Evolutionary conservation across 352 stramenopile species (phyloP).

Genomic region (Globisporangium nagaii): DNA sequence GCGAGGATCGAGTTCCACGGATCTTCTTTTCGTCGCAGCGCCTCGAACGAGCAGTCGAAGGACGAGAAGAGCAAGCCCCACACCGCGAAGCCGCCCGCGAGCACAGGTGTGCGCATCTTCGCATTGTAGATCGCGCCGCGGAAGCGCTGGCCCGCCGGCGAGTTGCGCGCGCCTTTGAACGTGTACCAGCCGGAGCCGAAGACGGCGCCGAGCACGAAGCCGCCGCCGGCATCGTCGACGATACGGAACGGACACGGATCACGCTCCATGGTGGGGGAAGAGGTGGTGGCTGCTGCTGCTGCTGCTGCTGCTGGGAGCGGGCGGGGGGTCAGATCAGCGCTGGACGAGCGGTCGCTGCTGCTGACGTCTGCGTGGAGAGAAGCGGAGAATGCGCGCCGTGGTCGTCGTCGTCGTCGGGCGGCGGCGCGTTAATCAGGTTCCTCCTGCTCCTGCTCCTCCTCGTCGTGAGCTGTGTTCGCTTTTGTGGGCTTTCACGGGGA

Average conservation of each 20-base stretch:
- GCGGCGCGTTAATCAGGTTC: slow-evolving; percentile 7
- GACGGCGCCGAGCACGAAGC: slow-evolving; percentile 95
- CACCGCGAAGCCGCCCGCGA: slow-evolving; percentile 91
- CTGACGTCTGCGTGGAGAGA: background rate
- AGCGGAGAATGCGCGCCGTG: no score
- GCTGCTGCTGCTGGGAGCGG: background rate
- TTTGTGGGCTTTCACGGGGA: slow-evolving; percentile 6
- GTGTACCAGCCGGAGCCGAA: slow-evolving; percentile 96
- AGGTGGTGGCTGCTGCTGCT: background rate
- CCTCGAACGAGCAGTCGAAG: slow-evolving; percentile 97
- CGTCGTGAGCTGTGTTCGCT: slow-evolving; percentile 1
- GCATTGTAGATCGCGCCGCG: slow-evolving; percentile 91
- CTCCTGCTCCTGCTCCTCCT: no score
- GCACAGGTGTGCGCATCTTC: slow-evolving; percentile 91
- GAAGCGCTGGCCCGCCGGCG: slow-evolving; percentile 88
- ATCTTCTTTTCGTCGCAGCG: slow-evolving; percentile 98
- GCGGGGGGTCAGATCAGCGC: background rate
- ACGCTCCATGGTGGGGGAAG: slow-evolving; percentile 79
- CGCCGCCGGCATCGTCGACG: slow-evolving; percentile 96
- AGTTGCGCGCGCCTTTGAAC: slow-evolving; percentile 94
- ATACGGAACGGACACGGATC: slow-evolving; percentile 99
- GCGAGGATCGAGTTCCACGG: slow-evolving; percentile 99
- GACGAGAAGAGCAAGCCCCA: slow-evolving; percentile 98
- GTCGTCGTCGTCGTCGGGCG: slow-evolving; percentile 1
- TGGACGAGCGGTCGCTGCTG: background rate